Evolutionary conservation across 2,329 filamentous ascomycete species (phyloP), one percentile per base, ranked within the genome.

Genomic region (Massarina eburnea): DNA sequence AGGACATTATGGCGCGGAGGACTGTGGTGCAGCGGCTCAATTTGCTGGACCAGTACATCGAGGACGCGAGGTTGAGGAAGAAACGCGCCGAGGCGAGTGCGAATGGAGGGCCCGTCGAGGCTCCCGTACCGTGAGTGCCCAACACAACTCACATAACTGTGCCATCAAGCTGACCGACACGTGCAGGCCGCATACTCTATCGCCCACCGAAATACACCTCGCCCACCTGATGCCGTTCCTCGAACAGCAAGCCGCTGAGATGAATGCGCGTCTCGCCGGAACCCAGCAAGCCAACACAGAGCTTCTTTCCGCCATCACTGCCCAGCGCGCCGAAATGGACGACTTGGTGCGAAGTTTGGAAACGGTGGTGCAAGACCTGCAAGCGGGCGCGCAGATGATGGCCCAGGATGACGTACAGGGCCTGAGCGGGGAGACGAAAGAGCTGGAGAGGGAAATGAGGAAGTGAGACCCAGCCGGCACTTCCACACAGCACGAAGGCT

Each of bases 181-280:
- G 29, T 36, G 4, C 37, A 83, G 80, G 26, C 79, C 80, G 15
- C 82, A 85, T 66, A 82, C 77, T 0, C 70, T 84, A 17, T 73
- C 79, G 0, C 79, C 82, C 1, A 70, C 76, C 21, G 75, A 79
- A 38, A 71, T 85, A 9, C 80, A 82, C 49, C 71, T 76, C 15
- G 80, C 81, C n/a, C 80, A 84, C 62, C 67, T 85, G 3, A 73
- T 75, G 39, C 80, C 82, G 0, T 80, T 80, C 46, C 68, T 85
- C 39, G 68, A 74, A 34, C 70, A 76, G 52, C 76, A 77, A 39
- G 73, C 77, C 18, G 61, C 67, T n/a, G 65, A 74, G 2, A 69
- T 85, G 48, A 72, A 76, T 42, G 52, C 62, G n/a, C 75, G 76
- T 46, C 68, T 85, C 27, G 68, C 75, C 41, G 64, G 65, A 18